Evolutionary conservation across 2,329 filamentous ascomycete species (phyloP), one percentile per base, ranked within the genome.

Genomic region (Arthrobotrys pseudoclavata): DNA sequence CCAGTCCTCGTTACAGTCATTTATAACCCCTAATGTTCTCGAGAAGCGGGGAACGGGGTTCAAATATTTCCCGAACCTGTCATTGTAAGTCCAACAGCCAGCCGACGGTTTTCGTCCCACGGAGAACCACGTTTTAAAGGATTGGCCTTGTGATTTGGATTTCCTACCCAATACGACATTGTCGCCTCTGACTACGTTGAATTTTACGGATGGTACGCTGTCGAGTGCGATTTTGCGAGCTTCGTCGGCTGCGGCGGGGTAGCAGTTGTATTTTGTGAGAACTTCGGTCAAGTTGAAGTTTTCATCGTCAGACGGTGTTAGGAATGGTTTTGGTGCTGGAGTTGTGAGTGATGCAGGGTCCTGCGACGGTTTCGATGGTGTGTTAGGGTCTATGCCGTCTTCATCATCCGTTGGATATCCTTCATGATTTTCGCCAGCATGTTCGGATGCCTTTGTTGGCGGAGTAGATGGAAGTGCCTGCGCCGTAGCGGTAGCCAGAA

Each of bases 151-250:
- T 9, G 34, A 55, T 53, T 71, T 77, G 15, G 74, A 48, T 55
- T 71, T 77, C 6, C 67, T 42, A 22, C 67, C 53, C 4, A 71
- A 57, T 26, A 71, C 67, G 34, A 71, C 40, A 26, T 77, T 76
- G 64, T 76, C 72, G 42, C 72, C 72, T 52, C 72, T 61, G n/a
- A 76, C 72, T 5, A 76, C 72, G 66, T 76, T 76, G 66, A 71
- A 67, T 53, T 67, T 62, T 26, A 71, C 24, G 45, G 67, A 71
- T 7, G 74, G 74, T 1, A 34, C 34, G 40, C 60, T 77, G 15
- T 77, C 74, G 42, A 60, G 18, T 4, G 66, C 72, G n/a, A 70
- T 50, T 50, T 76, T 66, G 29, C 57, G 47, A 12, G 60, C 72
- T 67, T 76, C 72, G 20, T 70, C 31, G 4, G n/a, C 29, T 0